Conservation (phyloP, 1,139 yeast genomes). For the Taphrina communis region DNA sequence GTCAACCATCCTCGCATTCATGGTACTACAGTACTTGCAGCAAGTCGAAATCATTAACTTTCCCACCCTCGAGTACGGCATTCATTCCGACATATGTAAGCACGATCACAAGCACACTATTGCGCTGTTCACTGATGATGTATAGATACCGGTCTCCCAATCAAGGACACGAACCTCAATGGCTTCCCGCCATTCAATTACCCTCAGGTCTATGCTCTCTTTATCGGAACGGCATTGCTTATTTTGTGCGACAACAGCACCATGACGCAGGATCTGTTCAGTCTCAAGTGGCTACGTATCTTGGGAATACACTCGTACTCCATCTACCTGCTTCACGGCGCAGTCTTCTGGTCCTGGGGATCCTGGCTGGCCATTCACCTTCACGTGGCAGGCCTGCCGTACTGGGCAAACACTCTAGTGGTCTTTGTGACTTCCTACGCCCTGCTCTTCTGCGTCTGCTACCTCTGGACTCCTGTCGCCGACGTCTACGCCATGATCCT, state of each 20-base stretch:
- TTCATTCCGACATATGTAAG: constrained; percentile 22
- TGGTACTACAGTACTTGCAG: constrained; percentile 15
- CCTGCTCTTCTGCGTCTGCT: constrained; percentile 4
- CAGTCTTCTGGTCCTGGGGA: constrained; percentile 20
- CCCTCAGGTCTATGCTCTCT: constrained; percentile 23
- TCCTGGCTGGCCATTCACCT: constrained; percentile 1
- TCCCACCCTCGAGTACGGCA: constrained; percentile 17
- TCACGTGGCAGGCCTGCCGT: constrained; percentile 9
- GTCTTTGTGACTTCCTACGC: constrained; percentile 7
- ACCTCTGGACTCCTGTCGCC: constrained; percentile 13
- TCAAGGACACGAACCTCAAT: not conserved
- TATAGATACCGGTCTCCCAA: constrained; percentile 15
- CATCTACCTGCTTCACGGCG: constrained; percentile 19
- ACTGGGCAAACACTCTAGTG: constrained; percentile 17
- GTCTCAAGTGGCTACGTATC: constrained; percentile 12
- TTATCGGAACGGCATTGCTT: constrained; percentile 14
- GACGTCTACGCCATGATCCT: constrained; percentile 23
- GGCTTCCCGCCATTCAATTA: constrained; percentile 22
- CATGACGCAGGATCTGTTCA: not conserved
- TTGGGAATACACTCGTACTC: constrained; percentile 16
- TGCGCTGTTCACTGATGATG: no score
- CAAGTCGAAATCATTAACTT: constrained; percentile 10
- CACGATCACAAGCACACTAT: no score
- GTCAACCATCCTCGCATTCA: constrained; percentile 15
- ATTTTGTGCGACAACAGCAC: constrained; percentile 5